These are phyloP conservation scores for Irpex sp. DNA, from an alignment of 1,284 basidiomycete genomes.

Conservation along the genomic window DNA sequence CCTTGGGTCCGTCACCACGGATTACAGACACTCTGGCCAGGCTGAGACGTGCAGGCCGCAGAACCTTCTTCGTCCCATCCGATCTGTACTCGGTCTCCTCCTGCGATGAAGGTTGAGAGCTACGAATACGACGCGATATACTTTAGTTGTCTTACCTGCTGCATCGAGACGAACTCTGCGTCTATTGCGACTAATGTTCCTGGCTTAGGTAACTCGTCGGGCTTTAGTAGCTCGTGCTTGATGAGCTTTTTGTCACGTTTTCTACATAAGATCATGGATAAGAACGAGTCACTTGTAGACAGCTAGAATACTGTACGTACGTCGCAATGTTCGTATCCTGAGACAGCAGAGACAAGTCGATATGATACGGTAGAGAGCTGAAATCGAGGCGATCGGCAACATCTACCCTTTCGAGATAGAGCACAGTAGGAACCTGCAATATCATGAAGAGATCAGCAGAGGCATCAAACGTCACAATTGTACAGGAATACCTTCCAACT, in stretches of 20 bases:
- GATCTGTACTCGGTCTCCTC: slow-evolving; percentile 96
- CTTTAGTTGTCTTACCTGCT: slow-evolving; percentile 58
- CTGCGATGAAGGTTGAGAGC: slow-evolving; percentile 31
- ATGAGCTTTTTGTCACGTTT: slow-evolving; percentile 73
- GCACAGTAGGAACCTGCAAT: slow-evolving; percentile 76
- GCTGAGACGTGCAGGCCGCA: slow-evolving; percentile 88
- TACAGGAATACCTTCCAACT: slow-evolving; percentile 77
- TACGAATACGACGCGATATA: background rate
- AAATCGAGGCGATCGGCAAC: slow-evolving; percentile 57
- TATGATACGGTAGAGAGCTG: slow-evolving; percentile 57
- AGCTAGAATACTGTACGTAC: slow-evolving; percentile 39
- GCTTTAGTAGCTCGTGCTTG: slow-evolving; percentile 72
- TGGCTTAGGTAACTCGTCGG: slow-evolving; percentile 79
- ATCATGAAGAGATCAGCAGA: background rate
- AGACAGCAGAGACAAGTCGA: slow-evolving; percentile 77
- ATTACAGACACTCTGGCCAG: slow-evolving; percentile 94
- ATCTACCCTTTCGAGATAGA: slow-evolving; percentile 86
- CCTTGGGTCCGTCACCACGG: slow-evolving; percentile 76
- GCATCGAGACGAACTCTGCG: slow-evolving; percentile 96
- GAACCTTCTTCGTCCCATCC: slow-evolving; percentile 90
- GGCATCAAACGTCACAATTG: background rate
- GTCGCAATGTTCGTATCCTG: slow-evolving; percentile 85
- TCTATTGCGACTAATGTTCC: slow-evolving; percentile 94
- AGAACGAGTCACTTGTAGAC: background rate
- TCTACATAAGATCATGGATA: slow-evolving; percentile 32